Percentiles rank a stretch among this genome's conserved stretches.
Evolutionary conservation across 495 filamentous ascomycete species (phyloP).

Genomic region (Clavariopsis aquatica): DNA sequence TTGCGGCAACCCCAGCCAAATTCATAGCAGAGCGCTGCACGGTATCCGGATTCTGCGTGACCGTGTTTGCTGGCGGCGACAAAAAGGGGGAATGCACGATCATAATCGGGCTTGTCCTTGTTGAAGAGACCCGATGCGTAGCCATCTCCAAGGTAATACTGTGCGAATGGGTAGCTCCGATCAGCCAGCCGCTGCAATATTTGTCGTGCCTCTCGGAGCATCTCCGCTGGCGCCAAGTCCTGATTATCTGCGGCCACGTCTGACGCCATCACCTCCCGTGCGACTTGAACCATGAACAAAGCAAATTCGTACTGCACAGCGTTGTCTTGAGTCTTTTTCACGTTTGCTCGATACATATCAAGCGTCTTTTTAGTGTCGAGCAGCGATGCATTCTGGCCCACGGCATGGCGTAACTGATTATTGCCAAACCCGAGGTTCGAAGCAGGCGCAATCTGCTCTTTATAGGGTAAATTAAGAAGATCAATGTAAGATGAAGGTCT

Average conservation of each 20-base stretch:
- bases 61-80: conserved; percentile 94
- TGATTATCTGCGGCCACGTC: conserved; percentile 21
- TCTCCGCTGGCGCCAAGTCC: conserved; percentile 53
- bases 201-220: conserved; percentile 82
- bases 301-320: conserved; percentile 93
- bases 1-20: conserved; percentile 95
- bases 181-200: conserved; percentile 85
- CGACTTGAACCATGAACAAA: conserved; percentile 84
- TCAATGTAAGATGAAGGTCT: conserved; percentile 82
- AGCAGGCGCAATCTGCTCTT: conserved; percentile 75
- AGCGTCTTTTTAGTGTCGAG: conserved; percentile 88
- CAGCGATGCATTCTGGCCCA: conserved; percentile 85
- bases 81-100: conserved; percentile 87
- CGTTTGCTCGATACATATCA: conserved; percentile 94
- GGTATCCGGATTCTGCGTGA: conserved; percentile 93
- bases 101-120: conserved; percentile 87
- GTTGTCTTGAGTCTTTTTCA: conserved; percentile 92
- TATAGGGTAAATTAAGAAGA: conserved; percentile 80
- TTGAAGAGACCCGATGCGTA: conserved; percentile 92
- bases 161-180: conserved; percentile 88
- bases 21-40: conserved; percentile 92
- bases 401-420: conserved; percentile 67
- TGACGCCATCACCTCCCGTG: conserved; percentile 62
- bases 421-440: conserved; percentile 67
- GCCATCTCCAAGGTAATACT: conserved; percentile 95